Conservation (phyloP, 345 rosid genomes). For the Syzygium aqueum region DNA sequence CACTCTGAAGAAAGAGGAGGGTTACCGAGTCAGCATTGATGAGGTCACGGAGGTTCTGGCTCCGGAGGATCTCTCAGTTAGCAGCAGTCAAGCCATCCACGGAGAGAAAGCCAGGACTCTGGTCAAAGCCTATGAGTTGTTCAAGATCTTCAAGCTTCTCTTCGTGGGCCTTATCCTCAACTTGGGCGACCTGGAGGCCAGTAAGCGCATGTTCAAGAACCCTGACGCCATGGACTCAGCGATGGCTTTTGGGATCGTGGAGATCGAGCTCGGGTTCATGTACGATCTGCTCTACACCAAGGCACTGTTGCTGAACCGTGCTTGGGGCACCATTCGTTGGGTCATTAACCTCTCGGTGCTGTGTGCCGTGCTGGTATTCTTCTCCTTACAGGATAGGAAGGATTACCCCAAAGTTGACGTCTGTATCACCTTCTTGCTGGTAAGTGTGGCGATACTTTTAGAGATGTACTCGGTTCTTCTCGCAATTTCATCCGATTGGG, state of each 20-base stretch:
- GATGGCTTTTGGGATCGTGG: constrained; percentile 23
- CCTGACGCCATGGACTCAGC: neutral
- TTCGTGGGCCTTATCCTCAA: constrained; percentile 28
- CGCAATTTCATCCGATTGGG: constrained; percentile 6
- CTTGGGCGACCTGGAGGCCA: constrained; percentile 1
- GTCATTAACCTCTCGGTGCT: neutral
- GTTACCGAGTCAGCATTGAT: neutral
- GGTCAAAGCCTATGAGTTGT: constrained; percentile 9
- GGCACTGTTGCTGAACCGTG: constrained; percentile 8
- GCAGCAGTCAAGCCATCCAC: neutral
- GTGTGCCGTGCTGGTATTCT: constrained; percentile 1
- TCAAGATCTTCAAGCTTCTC: constrained; percentile 25
- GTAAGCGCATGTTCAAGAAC: neutral
- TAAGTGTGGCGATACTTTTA: neutral
- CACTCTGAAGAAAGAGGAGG: neutral
- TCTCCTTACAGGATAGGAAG: neutral
- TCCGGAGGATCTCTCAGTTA: neutral
- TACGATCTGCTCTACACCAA: constrained; percentile 45
- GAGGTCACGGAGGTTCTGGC: neutral
- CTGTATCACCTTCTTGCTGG: constrained; percentile 3
- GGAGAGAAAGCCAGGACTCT: neutral
- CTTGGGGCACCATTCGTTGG: constrained; percentile 11
- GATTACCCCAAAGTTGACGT: neutral
- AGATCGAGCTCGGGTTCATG: constrained; percentile 29
- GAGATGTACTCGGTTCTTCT: constrained; percentile 2